Percentiles rank a stretch among this genome's conserved stretches.
These are phyloP conservation scores for Thecaphora thlaspeos DNA, from an alignment of 1,284 basidiomycete genomes.

Conservation along the genomic window DNA sequence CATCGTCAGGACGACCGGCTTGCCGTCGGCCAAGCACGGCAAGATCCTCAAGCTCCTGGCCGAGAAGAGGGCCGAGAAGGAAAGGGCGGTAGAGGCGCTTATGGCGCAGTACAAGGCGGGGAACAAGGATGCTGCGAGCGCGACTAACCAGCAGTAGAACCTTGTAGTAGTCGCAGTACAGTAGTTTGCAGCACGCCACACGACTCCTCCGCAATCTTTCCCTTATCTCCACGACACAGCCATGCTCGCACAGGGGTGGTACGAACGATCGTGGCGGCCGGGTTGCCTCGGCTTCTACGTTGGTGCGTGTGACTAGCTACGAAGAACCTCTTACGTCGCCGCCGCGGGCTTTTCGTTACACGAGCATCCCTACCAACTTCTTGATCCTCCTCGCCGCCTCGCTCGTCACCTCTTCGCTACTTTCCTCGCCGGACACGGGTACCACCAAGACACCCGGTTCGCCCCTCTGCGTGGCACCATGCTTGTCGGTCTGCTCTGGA, in stretches of 20 bases:
- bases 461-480: no score
- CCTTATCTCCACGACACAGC: no score
- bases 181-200: neutral
- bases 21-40: constrained; percentile 44
- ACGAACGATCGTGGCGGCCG: no score
- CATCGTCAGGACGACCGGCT: constrained; percentile 23
- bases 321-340: no score
- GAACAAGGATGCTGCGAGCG: neutral
- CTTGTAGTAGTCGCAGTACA: neutral
- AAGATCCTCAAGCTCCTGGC: constrained; percentile 40
- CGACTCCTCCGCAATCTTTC: no score
- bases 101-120: constrained; percentile 28
- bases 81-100: constrained; percentile 25
- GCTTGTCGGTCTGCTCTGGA: no score
- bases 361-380: neutral
- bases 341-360: no score
- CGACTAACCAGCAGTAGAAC: neutral
- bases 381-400: neutral
- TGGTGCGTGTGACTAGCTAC: no score
- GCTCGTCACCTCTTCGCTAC: constrained; percentile 5
- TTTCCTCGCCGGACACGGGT: constrained; percentile 5
- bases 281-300: no score
- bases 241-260: no score
- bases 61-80: constrained; percentile 36
- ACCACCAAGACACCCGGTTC: constrained; percentile 11